A percentile compares a stretch with the other conserved stretches of the same genome.
Conservation (phyloP, 176 grass and related monocot species). For the Pharus latifolius region DNA sequence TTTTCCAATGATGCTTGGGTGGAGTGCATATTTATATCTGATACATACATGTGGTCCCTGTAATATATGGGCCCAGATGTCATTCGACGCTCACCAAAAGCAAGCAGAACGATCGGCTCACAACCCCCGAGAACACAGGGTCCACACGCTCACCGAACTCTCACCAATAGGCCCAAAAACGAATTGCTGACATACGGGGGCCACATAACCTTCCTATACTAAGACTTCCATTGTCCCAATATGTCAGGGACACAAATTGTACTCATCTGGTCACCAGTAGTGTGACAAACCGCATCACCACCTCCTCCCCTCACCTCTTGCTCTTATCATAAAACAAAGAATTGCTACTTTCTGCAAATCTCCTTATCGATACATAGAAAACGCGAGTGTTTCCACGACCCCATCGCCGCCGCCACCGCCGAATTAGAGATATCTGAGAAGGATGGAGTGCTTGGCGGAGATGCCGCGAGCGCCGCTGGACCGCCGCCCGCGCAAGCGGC, state of each 20-base stretch:
- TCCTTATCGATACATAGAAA: too few relatives aligned
- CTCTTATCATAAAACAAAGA: conserved; percentile 19
- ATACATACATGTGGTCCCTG: too few relatives aligned
- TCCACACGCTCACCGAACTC: not conserved
- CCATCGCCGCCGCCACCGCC: not conserved
- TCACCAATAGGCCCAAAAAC: accelerated
- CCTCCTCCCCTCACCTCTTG: not conserved
- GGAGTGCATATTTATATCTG: too few relatives aligned
- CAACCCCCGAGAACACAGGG: not conserved
- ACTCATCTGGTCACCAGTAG: not conserved
- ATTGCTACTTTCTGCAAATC: too few relatives aligned
- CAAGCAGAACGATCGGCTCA: conserved; percentile 7
- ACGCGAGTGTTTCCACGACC: too few relatives aligned
- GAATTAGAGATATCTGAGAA: not conserved
- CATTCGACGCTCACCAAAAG: not conserved
- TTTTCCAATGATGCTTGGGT: too few relatives aligned
- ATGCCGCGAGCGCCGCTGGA: conserved; percentile 62
- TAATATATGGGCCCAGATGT: too few relatives aligned
- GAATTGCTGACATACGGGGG: not conserved
- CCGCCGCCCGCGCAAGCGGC: conserved; percentile 81
- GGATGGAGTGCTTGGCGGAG: conserved; percentile 80
- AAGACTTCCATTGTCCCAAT: not conserved
- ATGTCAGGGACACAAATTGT: not conserved
- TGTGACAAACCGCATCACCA: not conserved
- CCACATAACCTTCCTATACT: accelerated